Conservation (phyloP, 768 basidiomycete genomes). For the Leccinum imitatum region DNA sequence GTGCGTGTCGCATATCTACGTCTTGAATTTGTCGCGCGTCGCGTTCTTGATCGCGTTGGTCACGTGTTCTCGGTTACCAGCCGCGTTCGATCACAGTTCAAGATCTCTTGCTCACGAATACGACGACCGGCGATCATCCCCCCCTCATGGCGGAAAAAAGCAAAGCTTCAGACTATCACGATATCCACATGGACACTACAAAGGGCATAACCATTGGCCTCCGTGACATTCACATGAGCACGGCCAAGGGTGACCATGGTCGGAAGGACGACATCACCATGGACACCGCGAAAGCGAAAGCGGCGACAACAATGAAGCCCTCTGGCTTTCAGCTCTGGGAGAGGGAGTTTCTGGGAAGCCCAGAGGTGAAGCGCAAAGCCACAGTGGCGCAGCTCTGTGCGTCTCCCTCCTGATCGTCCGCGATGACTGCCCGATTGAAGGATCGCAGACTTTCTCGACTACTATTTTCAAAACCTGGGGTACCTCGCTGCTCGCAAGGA, state of each 20-base stretch:
- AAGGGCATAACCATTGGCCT: slow-evolving; percentile 52
- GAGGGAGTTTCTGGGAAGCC: slow-evolving; percentile 74
- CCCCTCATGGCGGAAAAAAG: slow-evolving; percentile 14
- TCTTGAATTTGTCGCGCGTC: too few species aligned
- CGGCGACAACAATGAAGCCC: slow-evolving; percentile 50
- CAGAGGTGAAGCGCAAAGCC: slow-evolving; percentile 91
- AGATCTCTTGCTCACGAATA: not conserved
- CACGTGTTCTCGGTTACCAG: slow-evolving; percentile 23
- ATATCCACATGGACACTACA: slow-evolving; percentile 81
- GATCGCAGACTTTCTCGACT: slow-evolving; percentile 86
- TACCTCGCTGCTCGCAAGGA: slow-evolving; percentile 87
- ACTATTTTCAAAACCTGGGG: slow-evolving; percentile 94
- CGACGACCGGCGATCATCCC: too few species aligned
- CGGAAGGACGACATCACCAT: slow-evolving; percentile 59
- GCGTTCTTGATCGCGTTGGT: slow-evolving; percentile 13
- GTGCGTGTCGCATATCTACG: slow-evolving; percentile 36
- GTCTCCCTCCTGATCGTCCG: slow-evolving; percentile 28
- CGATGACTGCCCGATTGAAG: slow-evolving; percentile 14
- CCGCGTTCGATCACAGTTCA: not conserved
- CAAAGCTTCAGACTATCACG: slow-evolving; percentile 36
- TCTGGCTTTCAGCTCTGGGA: slow-evolving; percentile 73
- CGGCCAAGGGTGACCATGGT: slow-evolving; percentile 51
- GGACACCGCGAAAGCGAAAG: slow-evolving; percentile 43
- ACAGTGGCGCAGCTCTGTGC: slow-evolving; percentile 96
- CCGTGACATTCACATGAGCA: slow-evolving; percentile 61